These are phyloP conservation scores for Fusarium sp. DNA, from an alignment of 2,329 filamentous ascomycete species.

Conservation along the genomic window DNA sequence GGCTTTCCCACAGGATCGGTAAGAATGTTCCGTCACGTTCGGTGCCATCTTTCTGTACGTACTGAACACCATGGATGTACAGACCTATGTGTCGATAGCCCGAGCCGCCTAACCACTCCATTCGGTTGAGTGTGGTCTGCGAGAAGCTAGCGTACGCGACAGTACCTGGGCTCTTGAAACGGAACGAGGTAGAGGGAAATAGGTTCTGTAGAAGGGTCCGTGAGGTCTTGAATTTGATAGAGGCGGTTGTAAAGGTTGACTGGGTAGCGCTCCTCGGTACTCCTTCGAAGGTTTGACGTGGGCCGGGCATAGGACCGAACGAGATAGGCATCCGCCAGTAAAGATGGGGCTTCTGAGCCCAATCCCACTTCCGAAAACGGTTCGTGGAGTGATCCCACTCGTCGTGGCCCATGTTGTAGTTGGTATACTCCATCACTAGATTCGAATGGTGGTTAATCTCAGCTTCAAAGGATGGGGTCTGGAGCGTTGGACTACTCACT, in stretches of 20 bases:
- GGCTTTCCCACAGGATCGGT: constrained; percentile 23
- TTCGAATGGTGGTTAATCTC: too few species aligned
- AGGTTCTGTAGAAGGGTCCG: constrained; percentile 59
- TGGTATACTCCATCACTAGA: constrained; percentile 35
- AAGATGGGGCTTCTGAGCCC: constrained; percentile 26
- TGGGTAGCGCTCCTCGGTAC: neutral
- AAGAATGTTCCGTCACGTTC: constrained; percentile 49
- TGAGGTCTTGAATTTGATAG: constrained; percentile 66
- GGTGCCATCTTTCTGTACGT: constrained; percentile 64
- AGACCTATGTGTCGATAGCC: constrained; percentile 72
- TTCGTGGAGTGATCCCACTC: constrained; percentile 39
- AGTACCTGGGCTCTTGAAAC: constrained; percentile 65
- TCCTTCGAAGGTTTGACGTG: constrained; percentile 45
- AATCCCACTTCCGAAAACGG: constrained; percentile 33
- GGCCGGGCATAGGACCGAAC: constrained; percentile 44
- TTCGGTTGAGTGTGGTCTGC: constrained; percentile 62
- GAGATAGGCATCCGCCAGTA: constrained; percentile 46
- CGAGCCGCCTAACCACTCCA: constrained; percentile 73
- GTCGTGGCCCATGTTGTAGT: constrained; percentile 43
- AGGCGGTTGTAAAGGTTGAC: constrained; percentile 59
- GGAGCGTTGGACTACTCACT: constrained; percentile 6
- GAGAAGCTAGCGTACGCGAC: constrained; percentile 62
- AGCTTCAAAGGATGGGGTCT: too few species aligned
- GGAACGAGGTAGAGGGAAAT: constrained; percentile 63
- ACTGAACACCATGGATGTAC: constrained; percentile 74